Evolutionary conservation across 495 filamentous ascomycete genomes (phyloP), one percentile per base, ranked within the genome.

Genomic region (Oleoguttula mirabilis): DNA sequence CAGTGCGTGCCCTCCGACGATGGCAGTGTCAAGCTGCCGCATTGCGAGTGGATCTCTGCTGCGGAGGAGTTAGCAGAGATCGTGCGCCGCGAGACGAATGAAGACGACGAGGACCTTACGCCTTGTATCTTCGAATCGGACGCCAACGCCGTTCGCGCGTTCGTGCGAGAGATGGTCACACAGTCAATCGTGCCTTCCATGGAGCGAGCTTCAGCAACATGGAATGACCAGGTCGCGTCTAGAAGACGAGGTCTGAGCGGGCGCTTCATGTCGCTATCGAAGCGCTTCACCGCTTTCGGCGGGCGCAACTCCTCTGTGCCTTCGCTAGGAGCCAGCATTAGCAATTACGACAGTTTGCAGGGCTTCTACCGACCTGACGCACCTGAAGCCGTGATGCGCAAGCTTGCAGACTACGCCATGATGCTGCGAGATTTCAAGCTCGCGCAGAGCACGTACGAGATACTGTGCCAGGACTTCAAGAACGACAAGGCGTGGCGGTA

Each of bases 221-320:
- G 90, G 90, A 98, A 98, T 56, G 90, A 98, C 55, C 88, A 95
- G 62, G 79, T 96, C 6, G 87, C 85, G n/a, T 93, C 92, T 11
- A 69, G 82, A 34, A 68, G 90, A 31, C 76, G 84, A 40, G 92
- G 92, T 23, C 68, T 98, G 41, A 80, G 79, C 46, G 90, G 90
- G 11, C 75, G 85, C 2, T 86, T 98, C 56, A 80, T 93, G 64
- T 88, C 80, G n/a, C 66, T 96, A 45, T 92, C 84, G 0, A 88
- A 88, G 60, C 72, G 80, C 52, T 93, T 78, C 74, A 72, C 79
- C 22, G 75, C 80, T 11, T 94, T 96, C 55, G 82, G 85, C 28
- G 61, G 63, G 24, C 70, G 72, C 16, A 56, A 66, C 23, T 57
- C 66, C 6, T 55, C 58, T 19, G 47, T 41, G 14, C 48, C 52